These are phyloP conservation scores for Elsinoe perseae DNA, from an alignment of 2,329 filamentous ascomycete genomes.

Conservation along the genomic window DNA sequence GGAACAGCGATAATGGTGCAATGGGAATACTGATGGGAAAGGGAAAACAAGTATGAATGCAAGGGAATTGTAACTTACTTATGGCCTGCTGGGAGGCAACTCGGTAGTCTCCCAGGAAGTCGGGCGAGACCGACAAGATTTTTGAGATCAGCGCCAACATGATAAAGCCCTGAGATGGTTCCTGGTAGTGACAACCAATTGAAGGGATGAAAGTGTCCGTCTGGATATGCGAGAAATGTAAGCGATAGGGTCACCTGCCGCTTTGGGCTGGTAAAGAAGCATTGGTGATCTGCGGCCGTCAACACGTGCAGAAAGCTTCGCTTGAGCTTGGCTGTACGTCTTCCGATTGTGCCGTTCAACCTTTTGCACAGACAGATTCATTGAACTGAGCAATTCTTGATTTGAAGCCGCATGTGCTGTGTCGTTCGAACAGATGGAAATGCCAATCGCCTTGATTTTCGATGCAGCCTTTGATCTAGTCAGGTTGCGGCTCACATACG, in stretches of 20 bases:
- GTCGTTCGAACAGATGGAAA: too few species aligned
- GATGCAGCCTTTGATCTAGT: too few species aligned
- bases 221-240: not conserved
- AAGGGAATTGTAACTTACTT: not conserved
- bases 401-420: too few species aligned
- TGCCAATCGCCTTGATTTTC: too few species aligned
- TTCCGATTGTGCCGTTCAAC: not conserved
- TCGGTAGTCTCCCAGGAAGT: not conserved
- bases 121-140: slow-evolving; percentile 7
- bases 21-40: too few species aligned
- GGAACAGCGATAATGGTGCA: too few species aligned
- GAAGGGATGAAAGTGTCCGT: not conserved
- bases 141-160: slow-evolving; percentile 10
- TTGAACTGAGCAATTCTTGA: too few species aligned
- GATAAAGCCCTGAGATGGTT: slow-evolving; percentile 7
- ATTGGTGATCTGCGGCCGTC: slow-evolving; percentile 2
- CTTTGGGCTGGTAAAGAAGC: slow-evolving; percentile 9
- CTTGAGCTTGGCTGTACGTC: slow-evolving; percentile 1
- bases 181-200: not conserved
- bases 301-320: slow-evolving; percentile 14
- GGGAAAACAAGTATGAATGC: too few species aligned
- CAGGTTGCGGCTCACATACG: too few species aligned
- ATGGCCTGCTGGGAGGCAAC: not conserved
- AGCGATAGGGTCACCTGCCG: not conserved
- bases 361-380: not conserved